Conservation (phyloP, 768 basidiomycete species). For the Trametes cubensis region DNA sequence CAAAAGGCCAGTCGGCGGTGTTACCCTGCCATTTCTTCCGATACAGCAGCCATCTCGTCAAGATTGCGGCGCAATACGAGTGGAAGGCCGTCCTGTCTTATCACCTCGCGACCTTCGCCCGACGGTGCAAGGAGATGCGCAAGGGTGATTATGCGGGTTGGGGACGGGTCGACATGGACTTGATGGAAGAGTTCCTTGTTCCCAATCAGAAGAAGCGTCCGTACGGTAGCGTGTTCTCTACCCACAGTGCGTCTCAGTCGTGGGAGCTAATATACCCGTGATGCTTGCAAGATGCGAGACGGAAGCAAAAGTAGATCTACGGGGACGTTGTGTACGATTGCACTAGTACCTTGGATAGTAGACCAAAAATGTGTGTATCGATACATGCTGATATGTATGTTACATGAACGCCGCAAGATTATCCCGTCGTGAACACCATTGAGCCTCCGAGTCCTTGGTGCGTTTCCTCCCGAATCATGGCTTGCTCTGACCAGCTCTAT, state of each 20-base stretch:
- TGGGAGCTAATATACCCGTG: constrained; percentile 24
- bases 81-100: constrained; percentile 34
- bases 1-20: constrained; percentile 28
- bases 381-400: background rate
- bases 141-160: constrained; percentile 33
- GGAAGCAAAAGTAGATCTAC: constrained; percentile 13
- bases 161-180: constrained; percentile 34
- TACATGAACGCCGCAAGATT: background rate
- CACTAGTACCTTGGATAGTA: constrained; percentile 11
- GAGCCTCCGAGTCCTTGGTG: background rate
- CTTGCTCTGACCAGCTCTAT: too few relatives aligned
- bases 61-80: constrained; percentile 34
- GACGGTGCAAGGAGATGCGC: constrained; percentile 34
- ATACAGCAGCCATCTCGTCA: constrained; percentile 36
- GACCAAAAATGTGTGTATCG: constrained; percentile 9
- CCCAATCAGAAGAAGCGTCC: constrained; percentile 28
- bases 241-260: constrained; percentile 13
- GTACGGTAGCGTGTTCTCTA: constrained; percentile 26
- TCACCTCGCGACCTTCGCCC: constrained; percentile 33
- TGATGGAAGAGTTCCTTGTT: constrained; percentile 36
- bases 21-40: constrained; percentile 35
- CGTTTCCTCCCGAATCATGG: background rate
- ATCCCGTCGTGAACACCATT: background rate
- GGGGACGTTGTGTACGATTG: constrained; percentile 10
- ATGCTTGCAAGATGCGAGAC: constrained; percentile 11